Evolutionary conservation across 2,329 filamentous ascomycete genomes (phyloP), one percentile per base, ranked within the genome.

Genomic region (Clonostachys byssicola): DNA sequence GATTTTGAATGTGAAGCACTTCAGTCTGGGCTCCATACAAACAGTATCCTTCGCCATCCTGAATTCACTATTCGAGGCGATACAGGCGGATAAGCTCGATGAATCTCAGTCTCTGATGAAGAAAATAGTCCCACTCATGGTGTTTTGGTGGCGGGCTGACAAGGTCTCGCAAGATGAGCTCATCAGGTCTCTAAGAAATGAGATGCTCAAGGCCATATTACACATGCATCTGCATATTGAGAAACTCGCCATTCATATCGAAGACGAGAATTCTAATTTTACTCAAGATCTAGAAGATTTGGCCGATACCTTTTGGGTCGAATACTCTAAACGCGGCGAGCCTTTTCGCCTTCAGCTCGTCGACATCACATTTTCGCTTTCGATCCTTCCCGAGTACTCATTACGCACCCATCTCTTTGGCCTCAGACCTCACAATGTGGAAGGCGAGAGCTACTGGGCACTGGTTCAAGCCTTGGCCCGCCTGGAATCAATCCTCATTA

Each of bases 131-230:
- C 86, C 89, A 2, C 64, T 92, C 41, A 81, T 96, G 53, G 81
- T 79, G 47, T 77, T 81, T 44, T 82, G 90, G 68, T 99, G 92
- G 92, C 75, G 83, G 52, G 77, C 80, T n/a, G 88, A 87, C 54
- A 78, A 80, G 42, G 66, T 77, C 23, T 76, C 78, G 13, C 75
- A 83, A 55, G 76, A 83, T 53, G 77, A 81, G 56, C 75, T 80
- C 56, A 75, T 81, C 52, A 81, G 77, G 51, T 74, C 74, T 2
- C 64, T 94, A 44, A 83, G 86, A 54, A 88, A 92, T 53, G 89
- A 91, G 62, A 86, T 96, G 62, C 73, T 95, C 34, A 83, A 83
- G 54, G 81, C 82, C 2, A 70, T 96, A 30, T 82, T 88, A 51
- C 71, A 81, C n/a, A 73, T 84, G 34, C 77, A 82, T 53, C 68